A percentile compares a stretch with the other conserved stretches of the same genome.
Conservation (phyloP, 345 rosid genomes). For the Limnanthes douglasii region DNA sequence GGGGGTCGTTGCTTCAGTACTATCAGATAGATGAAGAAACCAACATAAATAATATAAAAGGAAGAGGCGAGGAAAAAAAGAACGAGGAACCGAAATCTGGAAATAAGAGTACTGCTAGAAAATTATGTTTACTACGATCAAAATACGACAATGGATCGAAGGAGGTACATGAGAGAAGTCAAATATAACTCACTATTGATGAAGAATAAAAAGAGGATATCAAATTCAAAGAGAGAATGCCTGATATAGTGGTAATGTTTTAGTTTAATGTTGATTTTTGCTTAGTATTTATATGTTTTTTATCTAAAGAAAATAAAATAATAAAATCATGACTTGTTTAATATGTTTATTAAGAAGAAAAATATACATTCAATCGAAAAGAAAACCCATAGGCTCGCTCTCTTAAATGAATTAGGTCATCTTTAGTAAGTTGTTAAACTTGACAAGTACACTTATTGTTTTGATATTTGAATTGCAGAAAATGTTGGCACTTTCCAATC, state of each 20-base stretch:
- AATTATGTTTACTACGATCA: constrained; percentile 5
- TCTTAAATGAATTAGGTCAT: constrained; percentile 79
- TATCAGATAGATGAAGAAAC: constrained; percentile 37
- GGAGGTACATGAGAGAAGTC: constrained; percentile 1
- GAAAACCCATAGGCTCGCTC: constrained; percentile 70
- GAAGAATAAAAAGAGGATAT: constrained; percentile 31
- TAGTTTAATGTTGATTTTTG: neutral
- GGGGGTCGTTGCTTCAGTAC: constrained; percentile 39
- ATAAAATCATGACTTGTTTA: neutral
- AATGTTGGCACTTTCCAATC: neutral
- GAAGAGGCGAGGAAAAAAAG: neutral
- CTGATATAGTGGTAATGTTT: constrained; percentile 23
- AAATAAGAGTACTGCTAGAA: constrained; percentile 14
- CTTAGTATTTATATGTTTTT: neutral
- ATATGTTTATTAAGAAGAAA: constrained; percentile 37
- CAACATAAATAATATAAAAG: constrained; percentile 2
- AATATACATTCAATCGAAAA: constrained; percentile 34
- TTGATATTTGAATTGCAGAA: no score
- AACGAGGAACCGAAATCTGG: constrained; percentile 11
- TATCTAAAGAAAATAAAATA: neutral
- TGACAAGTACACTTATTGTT: no score
- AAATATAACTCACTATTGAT: constrained; percentile 14
- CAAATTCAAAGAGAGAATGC: constrained; percentile 30
- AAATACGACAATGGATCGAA: constrained; percentile 9
- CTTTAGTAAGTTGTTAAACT: constrained; percentile 38